A percentile compares a stretch with the other conserved stretches of the same genome.
Evolutionary conservation across 208 protist species (phyloP).

Genomic region (Leishmania braziliensis): DNA sequence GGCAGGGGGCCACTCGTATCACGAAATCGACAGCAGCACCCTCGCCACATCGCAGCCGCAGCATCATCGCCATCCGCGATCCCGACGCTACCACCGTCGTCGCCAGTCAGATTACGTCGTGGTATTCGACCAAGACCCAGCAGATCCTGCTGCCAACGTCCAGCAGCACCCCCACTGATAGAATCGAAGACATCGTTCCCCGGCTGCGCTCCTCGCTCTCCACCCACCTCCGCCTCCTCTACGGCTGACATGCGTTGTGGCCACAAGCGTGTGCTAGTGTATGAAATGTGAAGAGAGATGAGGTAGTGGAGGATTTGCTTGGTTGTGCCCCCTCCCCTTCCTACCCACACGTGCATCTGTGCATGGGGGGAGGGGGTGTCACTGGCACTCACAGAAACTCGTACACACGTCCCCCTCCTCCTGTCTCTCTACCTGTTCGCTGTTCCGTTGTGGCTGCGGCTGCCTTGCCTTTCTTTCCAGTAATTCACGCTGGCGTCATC

Average conservation of each 20-base stretch:
- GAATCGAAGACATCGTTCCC: background rate
- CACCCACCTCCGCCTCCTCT: background rate
- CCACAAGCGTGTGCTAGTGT: background rate
- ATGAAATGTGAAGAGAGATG: background rate
- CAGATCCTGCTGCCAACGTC: background rate
- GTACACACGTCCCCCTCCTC: background rate
- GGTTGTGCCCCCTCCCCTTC: too few relatives aligned
- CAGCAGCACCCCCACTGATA: background rate
- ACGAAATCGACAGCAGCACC: background rate
- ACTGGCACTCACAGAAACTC: too few relatives aligned
- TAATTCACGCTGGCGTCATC: background rate
- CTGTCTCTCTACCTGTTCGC: background rate
- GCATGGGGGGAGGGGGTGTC: background rate
- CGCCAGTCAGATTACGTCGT: constrained; percentile 21
- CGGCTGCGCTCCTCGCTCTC: background rate
- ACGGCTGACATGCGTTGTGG: background rate
- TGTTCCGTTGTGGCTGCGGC: too few relatives aligned
- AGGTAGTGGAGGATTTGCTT: too few relatives aligned
- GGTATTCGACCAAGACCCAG: constrained; percentile 16
- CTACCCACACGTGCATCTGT: background rate
- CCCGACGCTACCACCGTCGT: constrained; percentile 23
- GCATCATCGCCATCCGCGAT: constrained; percentile 14
- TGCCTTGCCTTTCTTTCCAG: background rate
- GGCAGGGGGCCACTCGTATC: background rate
- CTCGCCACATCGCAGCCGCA: background rate